phyloP scores from a whole-genome alignment of 257 asterid genomes.

The Coffea canephora region DNA sequence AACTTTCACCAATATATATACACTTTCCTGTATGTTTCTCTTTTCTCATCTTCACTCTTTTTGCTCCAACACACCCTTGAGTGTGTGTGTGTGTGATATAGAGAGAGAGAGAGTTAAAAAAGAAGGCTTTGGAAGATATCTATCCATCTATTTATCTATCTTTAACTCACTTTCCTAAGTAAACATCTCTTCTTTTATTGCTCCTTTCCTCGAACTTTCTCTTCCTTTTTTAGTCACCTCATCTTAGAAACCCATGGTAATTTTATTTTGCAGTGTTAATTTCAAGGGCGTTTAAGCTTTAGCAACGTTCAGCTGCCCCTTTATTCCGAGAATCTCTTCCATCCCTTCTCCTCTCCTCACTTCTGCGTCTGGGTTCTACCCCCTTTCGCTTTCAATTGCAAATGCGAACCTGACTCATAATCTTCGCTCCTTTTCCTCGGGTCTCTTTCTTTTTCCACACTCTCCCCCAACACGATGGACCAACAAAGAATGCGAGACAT shows the following conservation, averaged over 20 bases:
- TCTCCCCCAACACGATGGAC: slow-evolving; percentile 15
- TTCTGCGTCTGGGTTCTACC: slow-evolving; percentile 22
- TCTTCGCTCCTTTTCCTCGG: not conserved
- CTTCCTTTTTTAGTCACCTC: slow-evolving; percentile 12
- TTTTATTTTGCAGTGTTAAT: slow-evolving; percentile 11
- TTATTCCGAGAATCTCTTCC: slow-evolving; percentile 40
- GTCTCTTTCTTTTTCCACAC: not conserved
- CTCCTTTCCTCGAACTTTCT: slow-evolving; percentile 23
- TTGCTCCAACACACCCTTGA: not conserved
- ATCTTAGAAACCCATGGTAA: not conserved
- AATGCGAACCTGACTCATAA: slow-evolving; percentile 62
- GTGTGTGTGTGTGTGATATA: not conserved
- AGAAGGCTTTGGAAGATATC: slow-evolving; percentile 9
- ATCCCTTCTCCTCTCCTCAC: slow-evolving; percentile 17
- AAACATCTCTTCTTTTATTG: slow-evolving; percentile 25
- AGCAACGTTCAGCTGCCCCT: slow-evolving; percentile 30
- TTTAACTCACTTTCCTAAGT: slow-evolving; percentile 16
- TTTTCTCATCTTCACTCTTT: not conserved
- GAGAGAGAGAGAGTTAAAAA: not conserved
- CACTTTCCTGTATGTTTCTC: not conserved
- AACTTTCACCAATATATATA: not conserved
- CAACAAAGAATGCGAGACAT: slow-evolving; percentile 18
- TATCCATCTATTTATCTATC: not conserved
- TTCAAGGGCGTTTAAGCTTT: slow-evolving; percentile 29
- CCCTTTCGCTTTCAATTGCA: slow-evolving; percentile 58